Evolutionary conservation across 768 basidiomycete genomes (phyloP).

Genomic region (Dacryopinax spathularia): DNA sequence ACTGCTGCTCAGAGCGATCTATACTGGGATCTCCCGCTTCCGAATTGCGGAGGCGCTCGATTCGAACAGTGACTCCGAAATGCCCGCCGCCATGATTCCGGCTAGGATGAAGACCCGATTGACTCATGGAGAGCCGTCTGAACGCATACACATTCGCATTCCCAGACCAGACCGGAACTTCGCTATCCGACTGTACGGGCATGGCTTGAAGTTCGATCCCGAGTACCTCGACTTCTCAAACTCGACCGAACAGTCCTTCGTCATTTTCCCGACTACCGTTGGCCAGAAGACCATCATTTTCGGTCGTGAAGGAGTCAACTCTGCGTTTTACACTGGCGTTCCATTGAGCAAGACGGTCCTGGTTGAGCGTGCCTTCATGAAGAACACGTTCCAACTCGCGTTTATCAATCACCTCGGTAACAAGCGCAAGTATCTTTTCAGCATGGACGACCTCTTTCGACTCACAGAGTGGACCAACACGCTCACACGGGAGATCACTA

Average conservation of each 20-base stretch:
- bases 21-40: conserved; percentile 43
- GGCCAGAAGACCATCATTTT: conserved; percentile 74
- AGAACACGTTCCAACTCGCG: conserved; percentile 85
- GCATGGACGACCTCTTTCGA: conserved; percentile 64
- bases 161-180: conserved; percentile 74
- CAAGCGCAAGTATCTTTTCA: conserved; percentile 90
- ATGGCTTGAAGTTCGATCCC: conserved; percentile 81
- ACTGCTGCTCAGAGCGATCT: conserved; percentile 61
- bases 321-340: conserved; percentile 65
- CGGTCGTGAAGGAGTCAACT: conserved; percentile 69
- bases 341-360: conserved; percentile 62
- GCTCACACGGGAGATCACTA: conserved; percentile 34
- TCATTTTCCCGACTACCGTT: conserved; percentile 71
- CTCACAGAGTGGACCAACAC: conserved; percentile 60
- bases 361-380: conserved; percentile 90
- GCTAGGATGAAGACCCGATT: conserved; percentile 49
- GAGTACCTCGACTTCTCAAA: conserved; percentile 64
- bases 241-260: conserved; percentile 73
- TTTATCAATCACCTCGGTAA: conserved; percentile 41
- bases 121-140: conserved; percentile 78
- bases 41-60: conserved; percentile 50
- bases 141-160: conserved; percentile 73
- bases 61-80: conserved; percentile 25
- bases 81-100: conserved; percentile 44
- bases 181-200: conserved; percentile 69